Base-by-base conservation (phyloP, 2,329 filamentous ascomycete species). In the Xylariaceae sp. region DNA sequence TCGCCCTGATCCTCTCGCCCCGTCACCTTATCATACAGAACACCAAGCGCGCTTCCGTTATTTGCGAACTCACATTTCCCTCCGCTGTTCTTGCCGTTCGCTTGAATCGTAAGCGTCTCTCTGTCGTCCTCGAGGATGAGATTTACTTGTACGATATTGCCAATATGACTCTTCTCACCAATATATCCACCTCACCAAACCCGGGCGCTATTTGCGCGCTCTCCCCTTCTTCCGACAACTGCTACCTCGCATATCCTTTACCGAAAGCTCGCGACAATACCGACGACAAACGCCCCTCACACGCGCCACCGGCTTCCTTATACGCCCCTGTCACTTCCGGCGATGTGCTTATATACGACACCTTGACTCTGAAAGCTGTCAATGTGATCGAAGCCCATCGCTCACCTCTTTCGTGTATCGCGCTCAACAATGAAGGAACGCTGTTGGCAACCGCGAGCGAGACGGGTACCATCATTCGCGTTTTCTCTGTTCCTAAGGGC, bases 131-230 rank as follows among this genome's bases (percentile, higher is more conserved):
- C 42, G 93, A 98, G 63, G 89, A 95, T 56, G 87, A 95, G 62
- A 95, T 97, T 48, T 98, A 97, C 67, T 78, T 98, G 37, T 98
- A 98, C 70, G 93, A 98, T 64, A 97, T 98, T 52, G 89, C 90
- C 66, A 97, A 96, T 62, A 97, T 98, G 91, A 91, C 87, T 57
- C 79, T 97, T 44, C 74, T 97, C 31, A 86, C 89, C 64, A 95
- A 89, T 4, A 95, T 97, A 50, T 82, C 89, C 44, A 97, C 91
- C 4, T 96, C 91, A 3, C 88, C 93, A 6, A 98, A 98, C 57
- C 88, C 90, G 1, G 83, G 81, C 49, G 89, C 89, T 26, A 93
- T 97, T 46, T 95, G 89, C 66, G 87, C 90, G 3, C 77, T 98
- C 4, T 95, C 91, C 1, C 89, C 93, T 1, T 95, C 89, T 2